A percentile compares a stretch with the other conserved stretches of the same genome.
Conservation (phyloP, 1,284 basidiomycete genomes). For the Sanghuangporus sanghuang region DNA sequence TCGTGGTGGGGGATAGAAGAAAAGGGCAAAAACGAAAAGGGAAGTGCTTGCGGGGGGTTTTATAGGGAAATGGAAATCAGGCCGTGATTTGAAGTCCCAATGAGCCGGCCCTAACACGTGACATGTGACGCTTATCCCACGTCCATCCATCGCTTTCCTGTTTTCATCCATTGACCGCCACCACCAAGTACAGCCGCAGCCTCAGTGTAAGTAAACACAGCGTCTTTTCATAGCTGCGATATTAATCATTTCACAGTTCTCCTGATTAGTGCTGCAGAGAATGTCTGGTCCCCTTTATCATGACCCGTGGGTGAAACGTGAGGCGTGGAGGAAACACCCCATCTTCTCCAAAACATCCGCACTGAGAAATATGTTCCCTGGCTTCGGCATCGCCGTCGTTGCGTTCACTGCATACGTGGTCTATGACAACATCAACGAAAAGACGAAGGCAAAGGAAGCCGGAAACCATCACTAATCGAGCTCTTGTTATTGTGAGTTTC, state of each 20-base stretch:
- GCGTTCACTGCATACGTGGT: constrained; percentile 89
- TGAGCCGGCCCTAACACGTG: constrained; percentile 53
- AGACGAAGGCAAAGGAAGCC: constrained; percentile 8
- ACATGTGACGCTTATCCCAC: background rate
- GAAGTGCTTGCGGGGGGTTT: constrained; percentile 22
- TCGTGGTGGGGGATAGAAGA: constrained; percentile 20
- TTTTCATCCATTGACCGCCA: background rate
- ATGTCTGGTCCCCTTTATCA: constrained; percentile 72
- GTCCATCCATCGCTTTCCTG: background rate
- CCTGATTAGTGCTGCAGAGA: constrained; percentile 17
- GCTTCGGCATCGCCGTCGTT: constrained; percentile 86
- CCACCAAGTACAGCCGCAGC: background rate
- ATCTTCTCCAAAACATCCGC: constrained; percentile 82
- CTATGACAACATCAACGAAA: constrained; percentile 62
- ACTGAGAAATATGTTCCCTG: constrained; percentile 87
- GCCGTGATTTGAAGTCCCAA: constrained; percentile 38
- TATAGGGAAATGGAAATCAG: constrained; percentile 27
- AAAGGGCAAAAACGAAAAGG: constrained; percentile 21
- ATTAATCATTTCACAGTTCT: background rate
- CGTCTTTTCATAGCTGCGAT: background rate
- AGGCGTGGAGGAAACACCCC: constrained; percentile 89
- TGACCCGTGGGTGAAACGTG: constrained; percentile 92
- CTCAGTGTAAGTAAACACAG: background rate
- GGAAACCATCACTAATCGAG: constrained; percentile 7
- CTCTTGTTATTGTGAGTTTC: background rate